These are phyloP conservation scores for Plasmodium falciparum DNA, from an alignment of 169 alveolate species.

Conservation along the genomic window DNA sequence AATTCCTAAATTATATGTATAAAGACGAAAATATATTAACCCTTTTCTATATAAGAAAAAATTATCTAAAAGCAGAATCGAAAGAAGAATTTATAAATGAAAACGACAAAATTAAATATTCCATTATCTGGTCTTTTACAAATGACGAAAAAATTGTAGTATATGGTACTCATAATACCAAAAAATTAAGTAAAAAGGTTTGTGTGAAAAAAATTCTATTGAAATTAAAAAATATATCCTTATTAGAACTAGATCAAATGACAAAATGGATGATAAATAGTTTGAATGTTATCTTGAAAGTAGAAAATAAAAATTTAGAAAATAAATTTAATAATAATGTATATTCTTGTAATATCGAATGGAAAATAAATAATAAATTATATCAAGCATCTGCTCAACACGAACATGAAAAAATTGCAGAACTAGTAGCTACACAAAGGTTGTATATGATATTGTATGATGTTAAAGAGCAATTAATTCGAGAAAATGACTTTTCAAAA, in stretches of 20 bases:
- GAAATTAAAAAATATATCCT: conserved; percentile 72
- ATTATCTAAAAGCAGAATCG: conserved; percentile 73
- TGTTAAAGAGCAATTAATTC: conserved; percentile 52
- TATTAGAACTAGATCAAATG: conserved; percentile 76
- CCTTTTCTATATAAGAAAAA: conserved; percentile 64
- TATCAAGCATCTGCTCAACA: conserved; percentile 58
- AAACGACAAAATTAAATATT: conserved; percentile 57
- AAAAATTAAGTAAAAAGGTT: conserved; percentile 73
- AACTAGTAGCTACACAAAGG: conserved; percentile 66
- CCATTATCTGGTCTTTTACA: conserved; percentile 67
- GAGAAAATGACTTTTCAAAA: conserved; percentile 36
- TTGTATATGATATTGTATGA: conserved; percentile 51
- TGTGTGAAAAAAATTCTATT: conserved; percentile 70
- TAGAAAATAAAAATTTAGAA: conserved; percentile 61
- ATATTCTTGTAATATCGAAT: conserved; percentile 58
- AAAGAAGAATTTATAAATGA: conserved; percentile 69
- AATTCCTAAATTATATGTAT: conserved; percentile 65
- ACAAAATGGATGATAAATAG: conserved; percentile 75
- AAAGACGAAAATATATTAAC: conserved; percentile 75
- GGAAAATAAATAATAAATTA: conserved; percentile 70
- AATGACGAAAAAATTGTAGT: conserved; percentile 63
- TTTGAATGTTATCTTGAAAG: conserved; percentile 64
- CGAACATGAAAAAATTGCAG: conserved; percentile 67
- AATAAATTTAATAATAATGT: conserved; percentile 36
- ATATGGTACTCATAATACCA: conserved; percentile 54